Evolutionary conservation across 225 moss, liverwort and hornwort genomes (phyloP), one percentile per base, ranked within the genome.

Genomic region (Polytrichum commune): DNA sequence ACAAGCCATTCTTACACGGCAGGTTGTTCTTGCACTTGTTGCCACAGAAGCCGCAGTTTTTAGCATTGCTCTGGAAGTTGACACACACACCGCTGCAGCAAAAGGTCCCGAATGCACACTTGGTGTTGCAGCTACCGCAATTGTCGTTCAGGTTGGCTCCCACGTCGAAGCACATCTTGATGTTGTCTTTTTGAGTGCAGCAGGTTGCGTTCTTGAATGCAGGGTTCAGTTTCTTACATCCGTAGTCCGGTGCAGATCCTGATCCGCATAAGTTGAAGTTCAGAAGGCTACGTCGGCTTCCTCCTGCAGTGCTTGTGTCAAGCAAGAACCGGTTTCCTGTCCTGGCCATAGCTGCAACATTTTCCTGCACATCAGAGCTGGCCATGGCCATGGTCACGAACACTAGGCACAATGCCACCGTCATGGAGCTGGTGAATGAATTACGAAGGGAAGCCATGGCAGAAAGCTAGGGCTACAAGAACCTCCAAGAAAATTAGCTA

Each of bases 21-120:
- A 46, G 46, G 16, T 46, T 46, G 46, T 46, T 13, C 46, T 46
- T 46, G 46, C 46, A 46, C 46, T 46, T 46, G 46, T 46, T 46
- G 3, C 46, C 46, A 46, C 46, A 46, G 46, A 46, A 46, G 46
- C 46, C 46, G 46, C 46, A 46, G 46, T 46, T 46, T 13, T 46
- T 16, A 46, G 46, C 46, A 46, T 46, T 13, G 60, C 60, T 60
- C 24, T 60, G 60, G 22, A 20, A 20, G 24, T 60, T 24, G 22
- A 60, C 60, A 24, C 60, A 60, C 60, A 60, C 22, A n/a, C 60
- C 60, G 22, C 60, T 60, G 60, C 60, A 60, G 60, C 60, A 60
- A 24, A 1, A 20, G 7, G 60, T 60, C 24, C 60, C 60, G 60
- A 60, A 60, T 24, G n/a, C 24, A 9, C 60, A 60, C 60, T 60